Evolutionary conservation across 169 alveolate species (phyloP).

Genomic region (Plasmodium gallinaceum): DNA sequence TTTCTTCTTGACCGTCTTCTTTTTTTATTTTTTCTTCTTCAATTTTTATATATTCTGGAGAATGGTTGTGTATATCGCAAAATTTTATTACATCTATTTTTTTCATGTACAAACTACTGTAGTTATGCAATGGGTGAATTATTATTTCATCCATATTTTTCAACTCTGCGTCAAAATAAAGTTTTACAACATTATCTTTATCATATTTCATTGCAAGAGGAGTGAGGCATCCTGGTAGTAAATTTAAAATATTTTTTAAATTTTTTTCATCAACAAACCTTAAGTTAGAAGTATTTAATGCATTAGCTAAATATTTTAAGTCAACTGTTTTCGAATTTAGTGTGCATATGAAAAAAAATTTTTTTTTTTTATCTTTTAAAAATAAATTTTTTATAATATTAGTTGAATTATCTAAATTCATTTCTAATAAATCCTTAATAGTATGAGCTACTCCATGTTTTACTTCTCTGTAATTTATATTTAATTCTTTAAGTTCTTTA

Average conservation of each 20-base stretch:
- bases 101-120: slow-evolving; percentile 74
- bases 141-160: slow-evolving; percentile 72
- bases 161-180: slow-evolving; percentile 68
- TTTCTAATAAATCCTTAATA: slow-evolving; percentile 73
- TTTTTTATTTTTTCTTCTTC: slow-evolving; percentile 25
- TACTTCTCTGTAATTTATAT: slow-evolving; percentile 69
- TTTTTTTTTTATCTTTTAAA: slow-evolving; percentile 81
- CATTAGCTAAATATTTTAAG: slow-evolving; percentile 79
- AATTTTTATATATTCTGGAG: slow-evolving; percentile 50
- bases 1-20: slow-evolving; percentile 19
- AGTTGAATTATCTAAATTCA: slow-evolving; percentile 42
- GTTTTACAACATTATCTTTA: slow-evolving; percentile 58
- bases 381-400: slow-evolving; percentile 77
- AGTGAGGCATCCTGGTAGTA: slow-evolving; percentile 84
- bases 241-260: slow-evolving; percentile 80
- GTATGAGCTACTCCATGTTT: slow-evolving; percentile 67
- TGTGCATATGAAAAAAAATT: slow-evolving; percentile 78
- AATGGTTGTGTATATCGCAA: slow-evolving; percentile 58
- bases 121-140: slow-evolving; percentile 78
- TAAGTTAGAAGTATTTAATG: slow-evolving; percentile 82
- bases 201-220: slow-evolving; percentile 88
- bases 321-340: slow-evolving; percentile 78
- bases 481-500: slow-evolving; percentile 48
- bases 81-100: slow-evolving; percentile 65
- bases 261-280: slow-evolving; percentile 86